A percentile compares a stretch with the other conserved stretches of the same genome.
Evolutionary conservation across 2,329 filamentous ascomycete species (phyloP).

Genomic region (Fusarium redolens): DNA sequence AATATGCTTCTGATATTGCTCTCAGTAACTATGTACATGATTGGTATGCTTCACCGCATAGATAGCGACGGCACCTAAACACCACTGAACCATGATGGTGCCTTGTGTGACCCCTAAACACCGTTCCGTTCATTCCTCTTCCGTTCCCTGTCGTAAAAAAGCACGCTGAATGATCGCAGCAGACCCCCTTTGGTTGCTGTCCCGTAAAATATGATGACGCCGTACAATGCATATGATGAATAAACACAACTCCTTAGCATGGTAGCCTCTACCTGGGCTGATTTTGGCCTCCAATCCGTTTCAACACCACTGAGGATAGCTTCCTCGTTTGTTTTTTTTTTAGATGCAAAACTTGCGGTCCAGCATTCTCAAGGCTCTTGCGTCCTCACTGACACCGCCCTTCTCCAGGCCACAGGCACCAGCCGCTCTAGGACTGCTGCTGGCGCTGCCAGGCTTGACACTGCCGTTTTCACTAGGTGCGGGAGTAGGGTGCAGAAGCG

Average conservation of each 20-base stretch:
- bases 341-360: slow-evolving; percentile 66
- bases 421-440: slow-evolving; percentile 53
- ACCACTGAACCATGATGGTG: slow-evolving; percentile 20
- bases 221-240: slow-evolving; percentile 43
- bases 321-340: not conserved
- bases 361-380: slow-evolving; percentile 72
- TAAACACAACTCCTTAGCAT: slow-evolving; percentile 22
- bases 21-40: slow-evolving; percentile 36
- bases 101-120: slow-evolving; percentile 27
- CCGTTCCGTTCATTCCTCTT: slow-evolving; percentile 30
- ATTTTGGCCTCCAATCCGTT: not conserved
- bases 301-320: not conserved
- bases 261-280: not conserved
- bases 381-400: slow-evolving; percentile 69
- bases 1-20: slow-evolving; percentile 29
- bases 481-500: slow-evolving; percentile 63
- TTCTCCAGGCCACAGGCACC: slow-evolving; percentile 46
- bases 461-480: slow-evolving; percentile 59
- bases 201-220: slow-evolving; percentile 41
- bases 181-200: slow-evolving; percentile 32
- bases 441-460: slow-evolving; percentile 57
- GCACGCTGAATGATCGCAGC: slow-evolving; percentile 42
- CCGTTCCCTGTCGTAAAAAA: slow-evolving; percentile 34
- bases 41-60: not conserved
- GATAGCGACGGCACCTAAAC: slow-evolving; percentile 23